Evolutionary conservation across 768 basidiomycete species (phyloP).

Genomic region (Suillus spraguei): DNA sequence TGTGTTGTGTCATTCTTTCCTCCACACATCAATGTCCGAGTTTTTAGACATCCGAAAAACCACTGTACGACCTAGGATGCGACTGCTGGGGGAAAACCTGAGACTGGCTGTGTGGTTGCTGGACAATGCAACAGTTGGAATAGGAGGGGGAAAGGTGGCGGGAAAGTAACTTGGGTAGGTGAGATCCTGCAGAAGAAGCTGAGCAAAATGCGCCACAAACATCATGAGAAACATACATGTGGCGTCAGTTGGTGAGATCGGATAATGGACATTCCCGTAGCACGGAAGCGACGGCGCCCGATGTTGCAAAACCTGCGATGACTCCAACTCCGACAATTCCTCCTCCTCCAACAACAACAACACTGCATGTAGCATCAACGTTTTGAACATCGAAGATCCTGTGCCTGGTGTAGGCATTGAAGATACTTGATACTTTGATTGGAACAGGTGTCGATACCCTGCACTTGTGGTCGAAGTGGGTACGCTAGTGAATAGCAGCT

Average conservation of each 20-base stretch:
- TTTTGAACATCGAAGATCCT: too few species aligned
- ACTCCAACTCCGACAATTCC: too few species aligned
- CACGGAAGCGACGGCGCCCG: too few species aligned
- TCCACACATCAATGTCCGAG: not conserved
- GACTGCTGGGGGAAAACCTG: conserved; percentile 8
- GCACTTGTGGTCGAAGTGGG: too few species aligned
- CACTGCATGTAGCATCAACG: too few species aligned
- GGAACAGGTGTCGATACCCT: too few species aligned
- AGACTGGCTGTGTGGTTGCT: conserved; percentile 1
- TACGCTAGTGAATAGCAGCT: too few species aligned
- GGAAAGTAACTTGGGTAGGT: conserved; percentile 27
- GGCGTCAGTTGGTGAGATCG: conserved; percentile 2
- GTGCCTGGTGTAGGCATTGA: too few species aligned
- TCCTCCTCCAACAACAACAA: too few species aligned
- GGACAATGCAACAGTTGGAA: conserved; percentile 10
- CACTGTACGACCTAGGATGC: not conserved
- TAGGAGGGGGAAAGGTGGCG: conserved; percentile 22
- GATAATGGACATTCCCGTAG: too few species aligned
- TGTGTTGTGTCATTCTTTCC: not conserved
- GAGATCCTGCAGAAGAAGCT: conserved; percentile 24
- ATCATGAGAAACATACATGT: conserved; percentile 13
- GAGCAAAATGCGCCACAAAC: not conserved
- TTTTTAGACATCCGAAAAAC: conserved; percentile 25
- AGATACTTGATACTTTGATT: too few species aligned
- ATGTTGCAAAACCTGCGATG: too few species aligned